Percentiles rank a stretch among this genome's conserved stretches.
Conservation (phyloP, 2,329 filamentous ascomycete genomes). For the Celoporthe dispersa region DNA sequence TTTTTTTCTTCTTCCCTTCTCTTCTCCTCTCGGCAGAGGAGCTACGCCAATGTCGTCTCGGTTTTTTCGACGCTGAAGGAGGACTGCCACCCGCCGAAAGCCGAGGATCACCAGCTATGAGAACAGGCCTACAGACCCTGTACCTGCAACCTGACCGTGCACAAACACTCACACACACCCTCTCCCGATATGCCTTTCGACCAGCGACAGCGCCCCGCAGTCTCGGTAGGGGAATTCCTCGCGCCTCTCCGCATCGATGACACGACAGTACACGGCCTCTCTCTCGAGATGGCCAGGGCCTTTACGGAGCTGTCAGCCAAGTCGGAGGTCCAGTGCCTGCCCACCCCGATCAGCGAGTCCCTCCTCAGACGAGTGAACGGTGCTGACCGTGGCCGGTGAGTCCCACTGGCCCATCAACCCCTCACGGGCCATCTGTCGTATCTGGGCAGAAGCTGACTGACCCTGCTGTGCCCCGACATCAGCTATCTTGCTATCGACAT, state of each 20-base stretch:
- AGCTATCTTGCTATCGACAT: conserved; percentile 69
- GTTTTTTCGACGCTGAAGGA: neutral
- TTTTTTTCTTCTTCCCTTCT: neutral
- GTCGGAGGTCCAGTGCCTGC: conserved; percentile 60
- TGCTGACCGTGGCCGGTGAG: conserved; percentile 53
- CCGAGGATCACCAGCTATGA: neutral
- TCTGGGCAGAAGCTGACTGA: conserved; percentile 10
- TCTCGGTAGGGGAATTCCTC: conserved; percentile 50
- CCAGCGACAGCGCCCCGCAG: conserved; percentile 21
- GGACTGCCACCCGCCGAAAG: neutral
- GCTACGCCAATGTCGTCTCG: neutral
- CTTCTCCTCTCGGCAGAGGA: neutral
- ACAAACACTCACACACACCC: neutral
- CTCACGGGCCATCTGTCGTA: neutral
- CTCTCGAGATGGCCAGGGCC: conserved; percentile 50
- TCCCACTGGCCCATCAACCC: conserved; percentile 28
- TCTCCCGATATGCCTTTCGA: conserved; percentile 25
- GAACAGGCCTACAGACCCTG: neutral
- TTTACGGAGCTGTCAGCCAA: conserved; percentile 57
- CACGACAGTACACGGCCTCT: conserved; percentile 50
- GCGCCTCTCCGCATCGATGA: conserved; percentile 54
- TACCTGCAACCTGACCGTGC: neutral
- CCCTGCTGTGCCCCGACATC: no score
- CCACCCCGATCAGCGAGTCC: conserved; percentile 65
- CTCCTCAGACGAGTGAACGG: conserved; percentile 54